A percentile compares a stretch with the other conserved stretches of the same genome.
Evolutionary conservation across 202 grass and related monocot species (phyloP).

Genomic region (Dendrocalamus latiflorus): DNA sequence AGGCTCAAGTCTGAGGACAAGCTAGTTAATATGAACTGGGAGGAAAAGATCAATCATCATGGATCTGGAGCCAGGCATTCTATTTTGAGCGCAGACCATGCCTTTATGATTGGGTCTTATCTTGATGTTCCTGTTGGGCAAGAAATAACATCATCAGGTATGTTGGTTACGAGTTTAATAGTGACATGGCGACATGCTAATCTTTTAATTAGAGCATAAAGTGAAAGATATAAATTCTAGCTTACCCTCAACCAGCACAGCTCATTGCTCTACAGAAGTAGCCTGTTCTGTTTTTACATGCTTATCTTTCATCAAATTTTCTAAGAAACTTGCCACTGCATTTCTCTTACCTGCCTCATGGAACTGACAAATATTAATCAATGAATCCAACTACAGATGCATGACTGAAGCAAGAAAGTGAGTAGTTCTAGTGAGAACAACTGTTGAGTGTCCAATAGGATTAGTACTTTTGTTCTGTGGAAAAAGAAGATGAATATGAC

Average conservation of each 20-base stretch:
- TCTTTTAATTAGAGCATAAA: neutral
- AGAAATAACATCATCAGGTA: constrained; percentile 89
- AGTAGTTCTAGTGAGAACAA: neutral
- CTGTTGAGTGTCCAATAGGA: neutral
- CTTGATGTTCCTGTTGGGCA: constrained; percentile 93
- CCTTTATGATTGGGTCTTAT: constrained; percentile 91
- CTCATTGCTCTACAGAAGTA: neutral
- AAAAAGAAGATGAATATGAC: neutral
- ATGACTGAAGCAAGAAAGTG: neutral
- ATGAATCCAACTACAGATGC: neutral
- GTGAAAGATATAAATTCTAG: neutral
- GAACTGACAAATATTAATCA: neutral
- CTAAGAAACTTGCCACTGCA: neutral
- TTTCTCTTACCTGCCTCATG: neutral
- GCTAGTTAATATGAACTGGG: constrained; percentile 81
- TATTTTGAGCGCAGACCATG: constrained; percentile 45
- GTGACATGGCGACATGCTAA: neutral
- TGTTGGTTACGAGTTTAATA: constrained; percentile 20
- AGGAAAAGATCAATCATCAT: constrained; percentile 63
- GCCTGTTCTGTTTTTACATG: neutral
- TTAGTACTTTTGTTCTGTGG: neutral
- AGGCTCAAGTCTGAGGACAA: constrained; percentile 92
- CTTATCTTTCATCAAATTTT: neutral
- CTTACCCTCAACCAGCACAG: neutral
- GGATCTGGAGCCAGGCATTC: constrained; percentile 56